Percentiles rank a stretch among this genome's conserved stretches.
Conservation (phyloP, 169 alveolate genomes). For the Theileria parva region DNA sequence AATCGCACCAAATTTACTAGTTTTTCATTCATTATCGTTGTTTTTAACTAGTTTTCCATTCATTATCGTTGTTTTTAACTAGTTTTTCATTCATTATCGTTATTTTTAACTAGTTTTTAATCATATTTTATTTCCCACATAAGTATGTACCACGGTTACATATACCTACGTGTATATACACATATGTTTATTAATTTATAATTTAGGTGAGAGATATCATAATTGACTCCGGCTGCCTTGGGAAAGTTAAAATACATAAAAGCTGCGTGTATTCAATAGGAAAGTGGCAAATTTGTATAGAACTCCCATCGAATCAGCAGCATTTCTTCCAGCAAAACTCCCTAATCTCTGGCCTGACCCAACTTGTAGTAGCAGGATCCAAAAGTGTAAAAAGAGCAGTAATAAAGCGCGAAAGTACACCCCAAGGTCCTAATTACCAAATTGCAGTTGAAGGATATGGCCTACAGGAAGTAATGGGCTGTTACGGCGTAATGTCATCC, state of each 20-base stretch:
- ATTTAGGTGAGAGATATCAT: constrained; percentile 78
- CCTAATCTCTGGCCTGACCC: constrained; percentile 67
- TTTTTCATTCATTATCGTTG: too few relatives aligned
- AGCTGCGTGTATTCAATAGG: constrained; percentile 65
- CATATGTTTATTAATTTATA: too few relatives aligned
- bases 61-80: too few relatives aligned
- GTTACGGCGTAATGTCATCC: constrained; percentile 89
- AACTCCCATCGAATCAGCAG: constrained; percentile 48
- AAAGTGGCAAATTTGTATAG: constrained; percentile 72
- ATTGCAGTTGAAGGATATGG: constrained; percentile 94
- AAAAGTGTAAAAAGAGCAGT: constrained; percentile 82
- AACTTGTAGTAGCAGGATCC: constrained; percentile 76
- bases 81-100: too few relatives aligned
- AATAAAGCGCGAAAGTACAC: constrained; percentile 82
- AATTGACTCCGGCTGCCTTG: constrained; percentile 74
- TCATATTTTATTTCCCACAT: not conserved
- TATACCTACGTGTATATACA: not conserved
- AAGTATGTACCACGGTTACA: not conserved
- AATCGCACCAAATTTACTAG: not conserved
- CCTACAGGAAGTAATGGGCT: constrained; percentile 88
- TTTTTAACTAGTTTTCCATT: too few relatives aligned
- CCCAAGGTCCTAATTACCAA: constrained; percentile 72
- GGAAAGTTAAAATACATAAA: constrained; percentile 83
- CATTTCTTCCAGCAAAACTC: constrained; percentile 81
- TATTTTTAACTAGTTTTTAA: too few relatives aligned